Evolutionary conservation across 306 rosid genomes (phyloP), one percentile per base, ranked within the genome.

Genomic region (Arachis stenosperma): DNA sequence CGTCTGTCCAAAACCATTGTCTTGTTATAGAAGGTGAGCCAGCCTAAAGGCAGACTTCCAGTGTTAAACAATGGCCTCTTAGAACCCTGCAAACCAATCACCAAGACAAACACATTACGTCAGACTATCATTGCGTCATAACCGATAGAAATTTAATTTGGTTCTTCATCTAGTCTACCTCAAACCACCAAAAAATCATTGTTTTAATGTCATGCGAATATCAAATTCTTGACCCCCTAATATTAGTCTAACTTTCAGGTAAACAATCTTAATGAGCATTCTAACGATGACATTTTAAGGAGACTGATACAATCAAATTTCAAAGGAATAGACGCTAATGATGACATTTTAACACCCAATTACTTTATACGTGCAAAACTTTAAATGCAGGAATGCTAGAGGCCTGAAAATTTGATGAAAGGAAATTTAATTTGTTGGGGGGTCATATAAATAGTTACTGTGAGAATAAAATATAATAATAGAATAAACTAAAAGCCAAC

Each of bases 1-100:
- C 78, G 84, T 83, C 86, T 78, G 80, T 92, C 93, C 90, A 95
- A 75, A 65, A 86, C 62, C 78, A 52, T 69, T 0, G 88, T 83
- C 71, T 83, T 90, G 82, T 87, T 85, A 76, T 88, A 90, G 81
- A 95, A 95, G 65, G 98, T 90, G 70, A 86, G 74, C 99, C 99
- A 95, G 60, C 97, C 99, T 60, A 95, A 48, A 65, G 98, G 97
- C 78, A 90, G 87, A 77, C 88, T 90, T 75, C 96, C 99, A 12
- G 71, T 80, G 64, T 72, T 76, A 88, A 85, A 90, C 84, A 95
- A 77, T 30, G 93, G 95, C 79, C 83, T 87, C 73, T 85, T 33
- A 11, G 65, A 75, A 83, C 91, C 90, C 99, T 94, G 97, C 79
- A 82, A 82, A 79, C 10, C 36, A 64, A 50, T 58, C 66, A 75